A percentile compares a stretch with the other conserved stretches of the same genome.
Conservation (phyloP, 306 rosid genomes). For the Quercus parvula region DNA sequence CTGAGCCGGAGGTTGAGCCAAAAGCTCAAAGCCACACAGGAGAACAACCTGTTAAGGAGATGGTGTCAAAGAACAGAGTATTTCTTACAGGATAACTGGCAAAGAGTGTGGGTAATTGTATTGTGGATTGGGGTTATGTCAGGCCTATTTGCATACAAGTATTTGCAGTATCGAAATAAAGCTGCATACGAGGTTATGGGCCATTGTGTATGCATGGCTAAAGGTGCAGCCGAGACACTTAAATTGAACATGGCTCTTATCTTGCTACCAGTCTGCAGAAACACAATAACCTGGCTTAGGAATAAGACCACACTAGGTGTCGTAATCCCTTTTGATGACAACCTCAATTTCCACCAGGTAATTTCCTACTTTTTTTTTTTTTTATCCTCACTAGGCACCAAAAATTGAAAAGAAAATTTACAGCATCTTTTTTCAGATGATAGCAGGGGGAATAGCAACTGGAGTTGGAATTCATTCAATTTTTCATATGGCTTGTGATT, state of each 20-base stretch:
- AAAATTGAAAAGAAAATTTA: neutral
- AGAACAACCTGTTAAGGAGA: constrained; percentile 30
- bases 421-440: neutral
- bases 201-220: constrained; percentile 68
- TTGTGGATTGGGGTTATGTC: constrained; percentile 49
- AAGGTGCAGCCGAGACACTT: constrained; percentile 72
- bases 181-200: constrained; percentile 48
- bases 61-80: constrained; percentile 29
- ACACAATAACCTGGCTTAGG: constrained; percentile 57
- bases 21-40: constrained; percentile 40
- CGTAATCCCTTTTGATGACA: constrained; percentile 55
- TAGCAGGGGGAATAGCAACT: constrained; percentile 40
- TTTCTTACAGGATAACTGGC: constrained; percentile 63
- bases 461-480: constrained; percentile 48
- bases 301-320: constrained; percentile 45
- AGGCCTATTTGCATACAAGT: constrained; percentile 49
- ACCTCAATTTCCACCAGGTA: constrained; percentile 63
- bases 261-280: constrained; percentile 54
- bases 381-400: neutral
- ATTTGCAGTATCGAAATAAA: constrained; percentile 36
- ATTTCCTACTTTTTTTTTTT: neutral
- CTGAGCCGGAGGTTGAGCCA: constrained; percentile 54
- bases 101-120: constrained; percentile 49
- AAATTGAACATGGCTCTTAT: constrained; percentile 64
- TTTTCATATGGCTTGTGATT: constrained; percentile 53